A percentile compares a stretch with the other conserved stretches of the same genome.
phyloP scores from a whole-genome alignment of 306 rosid genomes.

The Prunus salicina region DNA sequence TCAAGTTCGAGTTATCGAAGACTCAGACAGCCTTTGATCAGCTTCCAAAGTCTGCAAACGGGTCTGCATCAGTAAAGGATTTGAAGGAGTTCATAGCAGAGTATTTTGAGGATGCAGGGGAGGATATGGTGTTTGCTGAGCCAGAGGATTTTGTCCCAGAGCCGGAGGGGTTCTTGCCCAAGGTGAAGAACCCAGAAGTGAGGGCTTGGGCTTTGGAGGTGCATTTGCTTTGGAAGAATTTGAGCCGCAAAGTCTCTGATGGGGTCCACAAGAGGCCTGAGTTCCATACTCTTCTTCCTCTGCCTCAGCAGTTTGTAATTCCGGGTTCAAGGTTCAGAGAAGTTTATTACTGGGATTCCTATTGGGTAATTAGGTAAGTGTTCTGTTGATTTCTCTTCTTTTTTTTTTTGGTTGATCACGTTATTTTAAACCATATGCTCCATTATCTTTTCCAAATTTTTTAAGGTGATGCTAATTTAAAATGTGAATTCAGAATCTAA shows the following conservation, averaged over 20 bases:
- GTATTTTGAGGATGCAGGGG: conserved; percentile 57
- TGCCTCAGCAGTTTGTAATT: conserved; percentile 42
- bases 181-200: conserved; percentile 52
- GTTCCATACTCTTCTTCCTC: conserved; percentile 69
- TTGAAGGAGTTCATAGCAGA: conserved; percentile 33
- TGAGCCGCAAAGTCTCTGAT: conserved; percentile 48
- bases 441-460: background rate
- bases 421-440: background rate
- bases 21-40: conserved; percentile 48
- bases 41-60: conserved; percentile 32
- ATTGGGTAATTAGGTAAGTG: conserved; percentile 78
- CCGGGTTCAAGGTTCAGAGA: conserved; percentile 87
- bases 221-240: conserved; percentile 73
- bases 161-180: conserved; percentile 62
- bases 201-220: conserved; percentile 78
- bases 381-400: background rate
- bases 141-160: conserved; percentile 64
- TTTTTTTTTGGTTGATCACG: background rate
- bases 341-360: conserved; percentile 95
- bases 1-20: conserved; percentile 38
- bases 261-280: conserved; percentile 45
- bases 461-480: background rate
- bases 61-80: conserved; percentile 32
- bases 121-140: conserved; percentile 48
- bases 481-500: background rate